Base-by-base conservation (phyloP, 208 protist genomes). In the Entamoeba dispar region DNA sequence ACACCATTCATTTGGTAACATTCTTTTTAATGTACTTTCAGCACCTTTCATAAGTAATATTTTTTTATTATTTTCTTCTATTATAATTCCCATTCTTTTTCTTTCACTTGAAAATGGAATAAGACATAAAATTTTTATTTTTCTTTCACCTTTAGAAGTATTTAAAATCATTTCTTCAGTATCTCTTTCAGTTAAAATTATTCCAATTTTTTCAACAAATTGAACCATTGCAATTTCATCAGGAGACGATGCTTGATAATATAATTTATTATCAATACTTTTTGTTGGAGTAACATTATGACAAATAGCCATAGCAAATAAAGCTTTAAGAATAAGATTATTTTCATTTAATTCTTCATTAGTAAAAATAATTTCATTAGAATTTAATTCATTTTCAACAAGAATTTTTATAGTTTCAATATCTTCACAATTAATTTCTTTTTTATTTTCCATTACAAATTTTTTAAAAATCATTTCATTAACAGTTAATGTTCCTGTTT, bases 401-500 rank as follows among this genome's bases (percentile, higher is more conserved):
- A 49, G 14, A 22, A 22, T 27, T 51, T 34, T 6, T 47, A n/a
- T 43, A 50, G 8, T 27, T 12, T 52, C 92, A 31, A n/a, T 38
- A 50, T 47, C 5, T 34, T 90, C 19, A 57, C 12, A 17, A 93
- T 27, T 91, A 17, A 93, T 92, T 12, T 95, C 94, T 55, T 95
- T 95, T 49, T 34, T 4, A 91, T 43, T 50, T 22, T 77, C 34
- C 12, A 57, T 22, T 91, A 51, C 96, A 96, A 92, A 97, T 93
- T 50, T 95, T 92, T 50, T 93, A 49, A 98, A 97, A 47, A 96
- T 93, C 97, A 98, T 98, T 73, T 96, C 97, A 94, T 99, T 99
- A 94, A 98, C 97, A 12, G 98, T 99, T 15, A 99, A 95, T 50
- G 98, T 99, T 57, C 98, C 98, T 12, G 98, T 99, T 95, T 99